phyloP scores from a whole-genome alignment of 345 rosid genomes.

The Stellera chamaejasme region DNA sequence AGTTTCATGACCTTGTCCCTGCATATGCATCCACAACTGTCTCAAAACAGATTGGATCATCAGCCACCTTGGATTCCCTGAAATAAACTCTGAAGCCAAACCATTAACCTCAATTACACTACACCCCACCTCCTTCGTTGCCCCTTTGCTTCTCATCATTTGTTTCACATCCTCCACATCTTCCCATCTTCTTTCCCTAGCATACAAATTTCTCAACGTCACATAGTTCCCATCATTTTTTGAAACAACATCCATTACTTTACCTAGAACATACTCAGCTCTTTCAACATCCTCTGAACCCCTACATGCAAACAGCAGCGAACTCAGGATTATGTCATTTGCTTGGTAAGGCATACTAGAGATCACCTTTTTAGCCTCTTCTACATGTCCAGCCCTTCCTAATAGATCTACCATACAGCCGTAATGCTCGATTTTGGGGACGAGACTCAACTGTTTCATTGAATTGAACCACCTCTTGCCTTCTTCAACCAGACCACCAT shows the following conservation, averaged over 20 bases:
- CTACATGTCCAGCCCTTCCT: constrained; percentile 57
- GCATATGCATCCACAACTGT: constrained; percentile 42
- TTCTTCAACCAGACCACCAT: constrained; percentile 64
- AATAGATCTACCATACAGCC: constrained; percentile 69
- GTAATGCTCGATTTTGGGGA: constrained; percentile 54
- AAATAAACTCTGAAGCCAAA: constrained; percentile 46
- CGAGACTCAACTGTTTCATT: constrained; percentile 42
- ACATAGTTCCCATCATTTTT: constrained; percentile 56
- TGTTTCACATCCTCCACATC: constrained; percentile 44
- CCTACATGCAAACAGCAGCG: constrained; percentile 61
- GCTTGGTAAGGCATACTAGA: constrained; percentile 52
- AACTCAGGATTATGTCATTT: constrained; percentile 58
- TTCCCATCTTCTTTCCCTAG: constrained; percentile 51
- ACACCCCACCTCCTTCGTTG: constrained; percentile 60
- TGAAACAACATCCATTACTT: constrained; percentile 35
- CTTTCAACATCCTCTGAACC: constrained; percentile 38
- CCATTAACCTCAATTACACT: constrained; percentile 56
- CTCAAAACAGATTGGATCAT: constrained; percentile 24
- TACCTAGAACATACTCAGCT: constrained; percentile 40
- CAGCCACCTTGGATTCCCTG: constrained; percentile 48
- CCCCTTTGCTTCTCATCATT: constrained; percentile 53
- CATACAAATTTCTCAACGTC: constrained; percentile 59
- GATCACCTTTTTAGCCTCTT: constrained; percentile 64
- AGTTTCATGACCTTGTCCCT: background rate
- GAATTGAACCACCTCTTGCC: constrained; percentile 60